These are phyloP conservation scores for Helotiales sp. DNA, from an alignment of 2,329 filamentous ascomycete species.

Conservation along the genomic window DNA sequence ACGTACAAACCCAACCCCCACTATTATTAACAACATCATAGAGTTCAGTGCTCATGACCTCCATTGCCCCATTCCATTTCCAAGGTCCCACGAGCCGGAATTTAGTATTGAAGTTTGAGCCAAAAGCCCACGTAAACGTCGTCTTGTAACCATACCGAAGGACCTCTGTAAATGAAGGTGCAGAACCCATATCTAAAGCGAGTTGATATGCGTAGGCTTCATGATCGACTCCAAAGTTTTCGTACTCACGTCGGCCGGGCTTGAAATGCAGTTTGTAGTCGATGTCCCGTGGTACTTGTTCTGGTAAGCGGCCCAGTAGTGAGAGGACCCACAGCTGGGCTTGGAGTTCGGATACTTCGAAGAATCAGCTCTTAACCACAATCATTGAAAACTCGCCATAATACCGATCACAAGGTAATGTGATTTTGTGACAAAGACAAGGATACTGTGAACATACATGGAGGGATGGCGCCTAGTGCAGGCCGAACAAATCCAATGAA, in stretches of 20 bases:
- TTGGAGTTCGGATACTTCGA: not conserved
- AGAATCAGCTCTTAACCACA: not conserved
- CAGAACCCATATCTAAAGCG: not conserved
- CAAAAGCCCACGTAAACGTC: not conserved
- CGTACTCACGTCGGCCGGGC: not conserved
- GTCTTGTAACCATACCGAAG: not conserved
- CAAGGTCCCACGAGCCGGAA: not conserved
- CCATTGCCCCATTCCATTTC: not conserved
- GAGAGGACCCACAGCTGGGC: not conserved
- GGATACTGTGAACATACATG: not conserved
- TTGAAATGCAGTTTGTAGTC: not conserved
- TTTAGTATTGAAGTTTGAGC: not conserved
- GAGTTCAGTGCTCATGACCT: not conserved
- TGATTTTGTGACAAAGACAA: too few species aligned
- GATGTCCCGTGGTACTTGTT: not conserved
- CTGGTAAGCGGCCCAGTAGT: not conserved
- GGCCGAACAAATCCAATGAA: conserved; percentile 5
- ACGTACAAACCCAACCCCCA: not conserved
- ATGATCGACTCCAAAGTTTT: not conserved
- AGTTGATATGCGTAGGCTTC: not conserved
- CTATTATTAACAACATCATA: not conserved
- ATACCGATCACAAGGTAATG: too few species aligned
- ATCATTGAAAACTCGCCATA: too few species aligned
- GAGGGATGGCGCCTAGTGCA: not conserved
- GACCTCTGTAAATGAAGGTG: not conserved